Base-by-base conservation (phyloP, 2,329 filamentous ascomycete genomes). In the Graphiopsis chlorocephala region DNA sequence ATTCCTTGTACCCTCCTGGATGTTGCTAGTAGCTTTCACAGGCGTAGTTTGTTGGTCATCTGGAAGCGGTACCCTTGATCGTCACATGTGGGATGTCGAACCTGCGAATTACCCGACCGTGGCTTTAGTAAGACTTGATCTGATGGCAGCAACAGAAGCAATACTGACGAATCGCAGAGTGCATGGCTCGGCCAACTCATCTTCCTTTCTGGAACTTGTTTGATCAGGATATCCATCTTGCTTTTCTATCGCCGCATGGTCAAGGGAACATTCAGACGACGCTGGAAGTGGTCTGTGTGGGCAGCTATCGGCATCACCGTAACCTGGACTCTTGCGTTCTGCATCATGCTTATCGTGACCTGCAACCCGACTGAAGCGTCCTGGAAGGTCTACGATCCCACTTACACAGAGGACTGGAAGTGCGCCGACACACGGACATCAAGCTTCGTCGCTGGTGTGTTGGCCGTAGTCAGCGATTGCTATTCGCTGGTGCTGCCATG, bases 231-330 rank as follows among this genome's bases (percentile, higher is more conserved):
- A 25, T 78, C 76, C 0, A 72, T 78, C 1, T 67, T 79, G 14
- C 68, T 73, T 25, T 81, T 82, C 70, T 81, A 81, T 65, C 75
- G 77, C 3, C 76, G 80, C 12, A 74, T 82, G 28, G 75, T 78
- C 17, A 67, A 68, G 8, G 75, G 74, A 53, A 71, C 74, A 0
- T 72, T 78, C 38, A 75, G 74, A 1, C 72, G 68, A 33, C 68
- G 65, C 12, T 81, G 79, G 68, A 72, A 77, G 2, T 76, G 73
- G 61, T 75, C 74, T 15, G 73, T 80, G 2, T 76, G 75, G 66
- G 72, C 65, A 6, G 73, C 71, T 11, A 81, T 82, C 29, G 64
- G 66, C 15, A 77, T 79, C 64, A 79, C 79, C n/a, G 64, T 76
- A 1, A 60, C 71, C 12, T 81, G 79, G 68, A 74, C 74, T 11